Evolutionary conservation across 208 protist species (phyloP), one percentile per base, ranked within the genome.

Genomic region (Wallacemonas sp.): DNA sequence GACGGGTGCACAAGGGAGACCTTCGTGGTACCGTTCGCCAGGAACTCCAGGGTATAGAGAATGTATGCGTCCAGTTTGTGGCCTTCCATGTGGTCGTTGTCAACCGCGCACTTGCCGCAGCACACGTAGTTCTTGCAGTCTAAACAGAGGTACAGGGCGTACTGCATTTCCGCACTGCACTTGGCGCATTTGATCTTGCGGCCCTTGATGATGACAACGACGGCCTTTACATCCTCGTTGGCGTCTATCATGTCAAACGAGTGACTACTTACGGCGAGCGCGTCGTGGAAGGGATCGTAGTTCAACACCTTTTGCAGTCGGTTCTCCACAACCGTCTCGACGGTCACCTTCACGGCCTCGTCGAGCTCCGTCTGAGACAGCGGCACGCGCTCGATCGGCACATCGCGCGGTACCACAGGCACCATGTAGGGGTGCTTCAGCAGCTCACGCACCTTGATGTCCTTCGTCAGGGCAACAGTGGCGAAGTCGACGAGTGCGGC

Each of bases 51-150:
- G 17, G 68, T 83, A 67, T 87, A 73, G 24, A 92, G 69, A 36
- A 92, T 45, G 48, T 79, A 88, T 12, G 83, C 78, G 9, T 80
- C 67, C 15, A 94, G 72, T 42, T 68, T 34, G 66, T 94, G 89
- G 54, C 67, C 79, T 15, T 52, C 45, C 42, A 63, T 67, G 69
- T 95, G 89, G 24, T 70, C 32, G 57, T 92, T 74, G 53, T 72
- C 76, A 3, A 90, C 54, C 0, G 78, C 45, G 55, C 89, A 95
- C 73, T 95, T 95, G 15, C 83, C 85, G 53, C 89, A 95, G 21
- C 83, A 78, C 1, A 92, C 41, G 44, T 80, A 79, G 54, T 71
- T 45, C 19, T 50, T 36, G 64, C 89, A 95, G 46, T 66, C 54
- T 5, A 60, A 37, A 63, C 89, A 95, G 27, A 66, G 66, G 63